Base-by-base conservation (phyloP, 2,329 filamentous ascomycete genomes). In the Calonectria pauciramosa region DNA sequence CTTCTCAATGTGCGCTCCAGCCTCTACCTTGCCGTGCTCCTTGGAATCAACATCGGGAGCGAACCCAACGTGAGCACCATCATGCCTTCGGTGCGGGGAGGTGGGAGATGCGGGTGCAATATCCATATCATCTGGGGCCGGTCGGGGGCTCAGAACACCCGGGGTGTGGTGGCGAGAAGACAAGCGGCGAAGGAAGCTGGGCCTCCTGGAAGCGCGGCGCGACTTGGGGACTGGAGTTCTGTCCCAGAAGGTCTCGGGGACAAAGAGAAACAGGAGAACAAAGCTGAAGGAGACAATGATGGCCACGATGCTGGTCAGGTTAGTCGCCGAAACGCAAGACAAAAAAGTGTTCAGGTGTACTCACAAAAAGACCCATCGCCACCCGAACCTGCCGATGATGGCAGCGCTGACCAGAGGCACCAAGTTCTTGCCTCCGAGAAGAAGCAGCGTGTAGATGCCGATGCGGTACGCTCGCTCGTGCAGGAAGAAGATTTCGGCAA, bases 211-310 rank as follows among this genome's bases (percentile, higher is more conserved):
- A 3, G 84, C 79, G 23, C 72, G 72, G 13, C 65, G 76, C 26
- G 74, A 68, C 51, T 84, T 85, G 26, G 84, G 82, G 4, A 85
- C 82, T 2, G 96, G 96, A 3, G 94, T 93, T 63, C 96, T 90
- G 84, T 98, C 96, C 96, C 96, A 99, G 78, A 98, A 98, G 0
- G 96, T 98, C 86, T 99, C 96, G 0, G 96, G 96, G 0, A 98
- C 95, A 80, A 98, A 98, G 73, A 98, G 89, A 83, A 98, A 98
- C 1, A 99, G 88, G 3, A 98, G 86, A 26, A 91, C 83, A 47
- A 93, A 90, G 74, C 92, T 93, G 63, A 95, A 90, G 0, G 89
- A 95, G 41, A 96, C 94, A 13, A 98, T 87, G 4, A 98, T 94
- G 0, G 96, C 92, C 59, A 98, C 92, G 70, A 98, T 93, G 94